These are phyloP conservation scores for Mariannaea sp. DNA, from an alignment of 2,329 filamentous ascomycete species.

Conservation along the genomic window DNA sequence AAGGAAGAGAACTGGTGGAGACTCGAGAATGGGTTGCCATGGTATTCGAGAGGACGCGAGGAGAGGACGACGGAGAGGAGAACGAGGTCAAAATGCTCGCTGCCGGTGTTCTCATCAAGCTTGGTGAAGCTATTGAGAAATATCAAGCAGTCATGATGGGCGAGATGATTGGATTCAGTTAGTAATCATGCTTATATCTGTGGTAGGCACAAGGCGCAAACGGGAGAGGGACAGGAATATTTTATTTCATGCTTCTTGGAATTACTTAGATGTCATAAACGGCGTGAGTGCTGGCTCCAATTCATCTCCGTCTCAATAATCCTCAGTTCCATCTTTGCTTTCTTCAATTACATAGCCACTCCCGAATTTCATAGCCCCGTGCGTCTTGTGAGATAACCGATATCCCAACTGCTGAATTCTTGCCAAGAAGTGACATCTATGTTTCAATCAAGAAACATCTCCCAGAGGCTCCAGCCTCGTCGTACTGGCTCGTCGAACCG, in stretches of 20 bases:
- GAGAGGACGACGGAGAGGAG: conserved; percentile 66
- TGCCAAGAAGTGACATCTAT: neutral
- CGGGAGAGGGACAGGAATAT: neutral
- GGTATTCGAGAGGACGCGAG: conserved; percentile 69
- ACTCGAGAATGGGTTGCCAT: conserved; percentile 82
- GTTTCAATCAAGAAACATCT: conserved; percentile 25
- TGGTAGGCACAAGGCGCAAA: neutral
- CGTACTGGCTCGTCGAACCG: conserved; percentile 42
- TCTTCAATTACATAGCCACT: neutral
- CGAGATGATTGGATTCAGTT: conserved; percentile 56
- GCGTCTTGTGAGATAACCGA: neutral
- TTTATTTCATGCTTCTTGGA: conserved; percentile 10
- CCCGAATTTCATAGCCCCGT: neutral
- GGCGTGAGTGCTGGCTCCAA: conserved; percentile 3
- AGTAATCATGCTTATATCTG: neutral
- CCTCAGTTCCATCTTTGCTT: neutral
- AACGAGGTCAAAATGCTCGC: conserved; percentile 79
- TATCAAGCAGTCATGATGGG: conserved; percentile 80
- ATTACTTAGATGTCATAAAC: conserved; percentile 8
- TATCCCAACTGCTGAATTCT: neutral
- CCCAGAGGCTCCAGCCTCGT: conserved; percentile 37
- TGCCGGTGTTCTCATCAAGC: conserved; percentile 75
- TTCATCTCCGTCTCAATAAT: conserved; percentile 6
- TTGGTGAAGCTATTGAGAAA: conserved; percentile 80
- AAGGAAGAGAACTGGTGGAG: conserved; percentile 80